Evolutionary conservation across 352 stramenopile genomes (phyloP).

Genomic region (Pythium monospermum): DNA sequence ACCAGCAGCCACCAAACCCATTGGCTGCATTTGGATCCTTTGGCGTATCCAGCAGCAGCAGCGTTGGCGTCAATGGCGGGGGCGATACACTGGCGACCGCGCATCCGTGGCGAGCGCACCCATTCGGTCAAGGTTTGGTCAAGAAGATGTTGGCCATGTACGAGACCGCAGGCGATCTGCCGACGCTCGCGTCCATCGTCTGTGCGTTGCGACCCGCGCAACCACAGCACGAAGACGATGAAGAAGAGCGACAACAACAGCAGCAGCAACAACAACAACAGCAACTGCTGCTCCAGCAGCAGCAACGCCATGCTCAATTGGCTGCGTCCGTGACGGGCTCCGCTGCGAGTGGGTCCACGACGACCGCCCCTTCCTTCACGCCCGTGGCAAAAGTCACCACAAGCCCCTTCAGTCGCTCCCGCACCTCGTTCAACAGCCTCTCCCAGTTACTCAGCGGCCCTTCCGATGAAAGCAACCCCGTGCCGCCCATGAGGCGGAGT

Average conservation of each 20-base stretch:
- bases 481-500: constrained; percentile 43
- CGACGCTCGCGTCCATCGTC: constrained; percentile 72
- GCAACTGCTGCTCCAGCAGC: no score
- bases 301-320: no score
- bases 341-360: no score
- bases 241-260: background rate
- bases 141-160: constrained; percentile 77
- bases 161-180: constrained; percentile 70
- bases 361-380: no score
- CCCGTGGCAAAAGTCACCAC: background rate
- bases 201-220: constrained; percentile 34
- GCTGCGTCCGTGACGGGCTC: no score
- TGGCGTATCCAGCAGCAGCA: no score
- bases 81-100: constrained; percentile 33
- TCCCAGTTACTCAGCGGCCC: constrained; percentile 15
- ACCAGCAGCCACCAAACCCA: constrained; percentile 15
- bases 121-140: constrained; percentile 71
- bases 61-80: no score
- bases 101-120: constrained; percentile 74
- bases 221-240: background rate
- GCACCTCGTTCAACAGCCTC: constrained; percentile 24
- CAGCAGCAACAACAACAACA: background rate
- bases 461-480: constrained; percentile 26
- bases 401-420: constrained; percentile 17
- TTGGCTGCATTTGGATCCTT: no score